phyloP scores from a whole-genome alignment of 2,329 filamentous ascomycete species.

The Colletotrichum lentis region DNA sequence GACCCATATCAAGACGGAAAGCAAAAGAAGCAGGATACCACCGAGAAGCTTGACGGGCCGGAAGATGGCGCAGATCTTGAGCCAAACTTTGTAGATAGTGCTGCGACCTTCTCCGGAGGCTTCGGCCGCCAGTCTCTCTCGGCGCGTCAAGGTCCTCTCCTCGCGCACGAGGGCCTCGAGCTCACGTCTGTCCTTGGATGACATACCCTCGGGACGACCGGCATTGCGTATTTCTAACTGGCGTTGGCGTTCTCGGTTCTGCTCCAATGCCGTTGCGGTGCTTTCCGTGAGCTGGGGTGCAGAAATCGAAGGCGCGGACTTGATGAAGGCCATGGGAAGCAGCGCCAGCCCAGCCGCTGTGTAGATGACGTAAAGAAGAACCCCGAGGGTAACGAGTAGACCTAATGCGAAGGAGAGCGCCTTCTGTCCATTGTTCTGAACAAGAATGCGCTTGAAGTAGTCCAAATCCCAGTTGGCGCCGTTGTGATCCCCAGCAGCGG shows the following conservation, averaged over 20 bases:
- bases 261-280: conserved; percentile 81
- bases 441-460: conserved; percentile 86
- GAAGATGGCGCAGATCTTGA: conserved; percentile 82
- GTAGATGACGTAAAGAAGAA: conserved; percentile 86
- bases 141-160: conserved; percentile 89
- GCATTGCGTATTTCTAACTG: conserved; percentile 87
- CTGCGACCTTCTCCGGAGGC: conserved; percentile 79
- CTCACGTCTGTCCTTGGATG: conserved; percentile 86
- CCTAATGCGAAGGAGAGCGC: conserved; percentile 90
- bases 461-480: conserved; percentile 81
- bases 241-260: conserved; percentile 89
- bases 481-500: conserved; percentile 73
- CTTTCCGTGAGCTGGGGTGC: conserved; percentile 79
- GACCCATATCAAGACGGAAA: conserved; percentile 80
- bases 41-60: conserved; percentile 88
- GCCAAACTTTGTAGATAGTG: conserved; percentile 77
- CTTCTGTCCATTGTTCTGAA: conserved; percentile 90
- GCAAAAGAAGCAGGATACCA: conserved; percentile 77
- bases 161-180: conserved; percentile 87
- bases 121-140: conserved; percentile 86
- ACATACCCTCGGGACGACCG: conserved; percentile 76
- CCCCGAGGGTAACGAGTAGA: conserved; percentile 86
- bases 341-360: conserved; percentile 89
- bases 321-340: conserved; percentile 89
- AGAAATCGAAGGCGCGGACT: conserved; percentile 86